Evolutionary conservation across 2,329 filamentous ascomycete species (phyloP), one percentile per base, ranked within the genome.

Genomic region (Claviceps maximensis): DNA sequence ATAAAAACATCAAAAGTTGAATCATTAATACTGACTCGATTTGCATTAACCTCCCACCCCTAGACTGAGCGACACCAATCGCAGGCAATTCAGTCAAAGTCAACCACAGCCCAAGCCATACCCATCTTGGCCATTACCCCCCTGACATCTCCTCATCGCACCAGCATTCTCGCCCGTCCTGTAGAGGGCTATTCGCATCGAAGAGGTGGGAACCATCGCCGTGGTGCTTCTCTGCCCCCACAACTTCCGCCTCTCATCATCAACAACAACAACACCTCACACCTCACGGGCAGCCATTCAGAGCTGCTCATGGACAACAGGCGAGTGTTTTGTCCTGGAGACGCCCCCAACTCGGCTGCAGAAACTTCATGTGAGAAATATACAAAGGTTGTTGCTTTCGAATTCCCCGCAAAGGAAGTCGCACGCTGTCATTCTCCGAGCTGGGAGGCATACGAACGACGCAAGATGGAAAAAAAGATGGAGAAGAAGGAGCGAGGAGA

Each of bases 361-460:
- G 50, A 53, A 40, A 47, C 54, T 3, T 54, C 53, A 21, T 50
- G 52, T 36, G 62, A 63, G 2, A 65, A 60, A 19, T 47, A 54
- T 7, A 60, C 61, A n/a, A 66, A 65, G 38, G 60, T 60, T 2
- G 65, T 67, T 15, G 61, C 66, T 2, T 67, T 66, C 44, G 59
- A 60, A 45, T 62, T 66, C 1, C 65, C 66, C 2, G 59, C 62
- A 2, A 60, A 64, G 5, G 59, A 66, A 5, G 59, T 64, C 9
- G 62, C 61, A 29, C 59, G 58, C 6, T 83, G 80, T 56, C 77
- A 80, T 53, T 83, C 80, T 1, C 80, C 80, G 1, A 80, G 74
- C 53, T 83, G 80, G 80, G 78, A 81, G 56, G 74, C 76, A 23
- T 78, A 78, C 58, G 71, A 72, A 2, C 71, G 74, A 21, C 74